phyloP scores from a whole-genome alignment of 345 rosid genomes.

The Eucalyptus erythrocorys region DNA sequence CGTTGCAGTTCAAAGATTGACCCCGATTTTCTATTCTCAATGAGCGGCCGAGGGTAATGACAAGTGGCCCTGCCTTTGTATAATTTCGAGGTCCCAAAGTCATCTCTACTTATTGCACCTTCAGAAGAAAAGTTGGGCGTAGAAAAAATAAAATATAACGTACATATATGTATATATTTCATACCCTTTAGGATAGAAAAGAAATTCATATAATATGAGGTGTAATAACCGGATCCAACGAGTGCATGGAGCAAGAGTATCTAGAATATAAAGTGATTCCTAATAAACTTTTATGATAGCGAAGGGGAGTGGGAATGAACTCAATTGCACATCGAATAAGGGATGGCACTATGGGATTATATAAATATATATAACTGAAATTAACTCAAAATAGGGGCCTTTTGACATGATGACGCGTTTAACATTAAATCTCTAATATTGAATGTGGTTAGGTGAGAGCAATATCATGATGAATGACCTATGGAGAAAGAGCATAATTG shows the following conservation, averaged over 20 bases:
- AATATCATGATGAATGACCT: not conserved
- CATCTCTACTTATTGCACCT: not conserved
- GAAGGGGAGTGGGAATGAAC: not conserved
- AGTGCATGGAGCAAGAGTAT: not conserved
- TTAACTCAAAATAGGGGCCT: not conserved
- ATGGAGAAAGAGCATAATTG: not conserved
- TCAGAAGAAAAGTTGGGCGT: not conserved
- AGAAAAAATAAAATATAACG: not conserved
- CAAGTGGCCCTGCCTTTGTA: not conserved
- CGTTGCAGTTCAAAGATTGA: not conserved
- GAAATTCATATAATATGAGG: not conserved
- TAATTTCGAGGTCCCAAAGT: not conserved
- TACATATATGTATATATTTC: fast-evolving
- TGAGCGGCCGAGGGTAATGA: not conserved
- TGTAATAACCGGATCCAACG: not conserved
- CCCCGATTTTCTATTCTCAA: not conserved
- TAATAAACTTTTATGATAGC: not conserved
- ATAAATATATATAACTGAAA: not conserved
- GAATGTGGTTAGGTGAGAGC: not conserved
- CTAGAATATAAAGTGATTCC: not conserved
- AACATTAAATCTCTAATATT: not conserved
- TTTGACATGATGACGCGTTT: not conserved
- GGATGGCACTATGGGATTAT: not conserved
- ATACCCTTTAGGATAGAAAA: not conserved
- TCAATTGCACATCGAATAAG: not conserved